Evolutionary conservation across 331 rosid genomes (phyloP).

Genomic region (Cucumis variabilis): DNA sequence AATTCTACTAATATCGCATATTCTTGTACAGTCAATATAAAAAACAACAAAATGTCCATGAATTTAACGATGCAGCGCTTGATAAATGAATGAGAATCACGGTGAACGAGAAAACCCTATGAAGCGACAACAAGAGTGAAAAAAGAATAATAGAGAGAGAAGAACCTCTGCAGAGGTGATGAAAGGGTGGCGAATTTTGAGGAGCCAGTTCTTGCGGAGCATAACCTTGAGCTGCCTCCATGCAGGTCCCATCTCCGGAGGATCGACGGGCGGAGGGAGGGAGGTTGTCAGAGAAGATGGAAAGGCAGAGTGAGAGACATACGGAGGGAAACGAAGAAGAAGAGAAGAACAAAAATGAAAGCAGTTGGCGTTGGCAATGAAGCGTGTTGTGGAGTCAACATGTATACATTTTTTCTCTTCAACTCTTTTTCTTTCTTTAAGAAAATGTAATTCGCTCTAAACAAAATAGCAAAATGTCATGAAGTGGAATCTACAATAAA

Average conservation of each 20-base stretch:
- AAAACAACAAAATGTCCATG: background rate
- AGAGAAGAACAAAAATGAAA: background rate
- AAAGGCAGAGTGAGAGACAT: slow-evolving; percentile 5
- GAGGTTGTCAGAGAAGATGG: slow-evolving; percentile 25
- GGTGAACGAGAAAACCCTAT: slow-evolving; percentile 48
- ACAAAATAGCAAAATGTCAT: background rate
- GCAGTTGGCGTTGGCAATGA: slow-evolving; percentile 11
- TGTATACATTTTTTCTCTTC: background rate
- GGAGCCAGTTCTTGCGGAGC: slow-evolving; percentile 97
- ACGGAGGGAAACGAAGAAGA: background rate
- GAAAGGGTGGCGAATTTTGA: slow-evolving; percentile 94
- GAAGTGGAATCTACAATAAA: background rate
- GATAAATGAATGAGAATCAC: background rate
- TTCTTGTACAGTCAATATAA: background rate
- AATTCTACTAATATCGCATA: background rate
- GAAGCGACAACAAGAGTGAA: background rate
- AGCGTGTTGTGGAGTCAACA: slow-evolving; percentile 7
- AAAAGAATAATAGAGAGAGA: background rate
- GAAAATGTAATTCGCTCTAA: background rate
- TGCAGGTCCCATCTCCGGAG: slow-evolving; percentile 68
- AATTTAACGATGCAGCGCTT: background rate
- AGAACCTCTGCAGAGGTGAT: slow-evolving; percentile 80
- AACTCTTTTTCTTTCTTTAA: background rate
- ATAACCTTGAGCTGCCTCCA: slow-evolving; percentile 82
- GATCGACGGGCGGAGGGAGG: slow-evolving; percentile 35